Evolutionary conservation across 1,139 yeast genomes (phyloP).

Genomic region (Komagataea norvegica): DNA sequence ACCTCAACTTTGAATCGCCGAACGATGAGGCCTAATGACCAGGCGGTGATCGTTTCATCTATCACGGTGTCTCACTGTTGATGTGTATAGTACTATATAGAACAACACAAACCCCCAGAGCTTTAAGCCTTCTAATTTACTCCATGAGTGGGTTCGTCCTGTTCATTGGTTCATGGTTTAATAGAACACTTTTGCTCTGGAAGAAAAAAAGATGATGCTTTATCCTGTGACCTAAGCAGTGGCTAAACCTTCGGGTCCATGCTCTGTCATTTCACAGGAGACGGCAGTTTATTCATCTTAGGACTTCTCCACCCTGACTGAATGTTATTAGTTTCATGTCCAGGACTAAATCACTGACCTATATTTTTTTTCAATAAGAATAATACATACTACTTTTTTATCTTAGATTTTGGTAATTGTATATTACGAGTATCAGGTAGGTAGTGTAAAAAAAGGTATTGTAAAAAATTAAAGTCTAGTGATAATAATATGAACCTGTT

Average conservation of each 20-base stretch:
- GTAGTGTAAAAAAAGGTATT: neutral
- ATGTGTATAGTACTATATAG: no score
- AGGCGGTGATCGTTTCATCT: neutral
- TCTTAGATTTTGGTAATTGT: neutral
- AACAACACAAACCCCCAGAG: constrained; percentile 17
- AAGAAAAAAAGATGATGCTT: constrained; percentile 19
- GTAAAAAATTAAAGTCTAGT: neutral
- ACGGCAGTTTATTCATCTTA: constrained; percentile 1
- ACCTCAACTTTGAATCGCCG: no score
- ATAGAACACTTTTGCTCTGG: constrained; percentile 29
- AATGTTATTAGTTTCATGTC: constrained; percentile 15
- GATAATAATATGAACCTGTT: neutral
- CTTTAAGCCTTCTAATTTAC: constrained; percentile 27
- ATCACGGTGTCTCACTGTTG: no score
- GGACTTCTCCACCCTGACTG: constrained; percentile 30
- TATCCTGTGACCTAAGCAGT: no score
- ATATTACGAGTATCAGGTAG: neutral
- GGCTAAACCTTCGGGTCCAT: neutral
- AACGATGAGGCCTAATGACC: neutral
- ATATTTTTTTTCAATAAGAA: constrained; percentile 13
- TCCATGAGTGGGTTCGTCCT: constrained; percentile 29
- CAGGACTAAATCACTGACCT: constrained; percentile 28
- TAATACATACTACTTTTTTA: neutral
- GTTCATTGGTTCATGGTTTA: constrained; percentile 21
- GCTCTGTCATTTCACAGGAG: neutral